Evolutionary conservation across 768 basidiomycete genomes (phyloP), one percentile per base, ranked within the genome.

Genomic region (Leccinum imitatum): DNA sequence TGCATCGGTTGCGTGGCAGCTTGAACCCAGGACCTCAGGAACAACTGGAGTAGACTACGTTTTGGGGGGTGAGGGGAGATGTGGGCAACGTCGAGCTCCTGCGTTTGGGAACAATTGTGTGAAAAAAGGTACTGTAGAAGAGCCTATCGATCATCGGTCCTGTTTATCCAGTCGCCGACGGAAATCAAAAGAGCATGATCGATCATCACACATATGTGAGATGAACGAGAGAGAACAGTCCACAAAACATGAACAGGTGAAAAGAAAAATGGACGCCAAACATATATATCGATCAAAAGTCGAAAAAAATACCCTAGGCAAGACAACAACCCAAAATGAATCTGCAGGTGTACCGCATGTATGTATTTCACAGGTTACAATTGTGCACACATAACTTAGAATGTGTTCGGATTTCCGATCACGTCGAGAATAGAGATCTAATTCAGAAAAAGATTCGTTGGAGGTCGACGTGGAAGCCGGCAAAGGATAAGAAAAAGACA

Each of bases 401-500:
- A 4, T n/a, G n/a, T 41, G 41, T 9, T 41, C 41, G 41, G 41
- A 10, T 19, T 46, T 17, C 19, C 19, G 44, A 46, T 46, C 44
- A 46, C 44, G 19, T 46, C 27, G 37, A 53, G 39, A n/a, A 31
- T 54, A 54, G 50, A 46, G 10, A 37, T 59, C 54, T 56, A 60
- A 47, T 19, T 37, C 23, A 46, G 33, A 35, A 27, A 19, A 46
- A 11, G 44, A 19, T 13, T 46, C 19, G 19, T 19, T 46, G 44
- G 6, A n/a, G 33, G 33, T 21, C 11, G 7, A 47, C 3, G 56
- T 23, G 8, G 8, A 17, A 44, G 50, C 9, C 10, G n/a, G 39
- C 57, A 54, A 56, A 19, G 44, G 51, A 59, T 33, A 53, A 53
- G 44, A 47, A 37, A 46, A 2, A 55, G 54, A 58, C 50, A 21